Evolutionary conservation across 208 protist genomes (phyloP), one percentile per base, ranked within the genome.

Genomic region (Leishmania turanica): DNA sequence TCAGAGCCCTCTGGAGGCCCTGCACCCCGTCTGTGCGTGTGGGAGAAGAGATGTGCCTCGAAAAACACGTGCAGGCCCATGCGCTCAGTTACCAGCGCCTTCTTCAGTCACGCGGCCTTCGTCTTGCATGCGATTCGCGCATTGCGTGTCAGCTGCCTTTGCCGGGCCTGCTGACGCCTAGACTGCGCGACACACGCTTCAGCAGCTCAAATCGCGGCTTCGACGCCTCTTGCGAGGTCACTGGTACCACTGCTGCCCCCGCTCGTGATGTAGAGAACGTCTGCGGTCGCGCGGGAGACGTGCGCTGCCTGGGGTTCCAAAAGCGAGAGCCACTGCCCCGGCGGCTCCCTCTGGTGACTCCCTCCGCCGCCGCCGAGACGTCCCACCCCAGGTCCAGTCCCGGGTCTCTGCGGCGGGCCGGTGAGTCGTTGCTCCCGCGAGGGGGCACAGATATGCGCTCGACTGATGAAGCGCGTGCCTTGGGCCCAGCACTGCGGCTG

Each of bases 201-300:
- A 85, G 71, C 49, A 65, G 53, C 3, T 56, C 69, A 68, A 81
- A 81, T 31, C 81, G 81, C 31, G 76, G 71, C 77, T 71, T 81
- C 37, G 81, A 78, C 24, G 47, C 78, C 72, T 78, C 81, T 42
- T 80, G 70, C 6, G 69, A 58, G 24, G 40, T 45, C 42, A 70
- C 2, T 47, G 75, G 5, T n/a, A 4, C 42, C 45, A 27, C 42
- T 49, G 45, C 1, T 40, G 40, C 45, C 47, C 15, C 54, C 3
- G 37, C 45, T 15, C 19, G 15, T 24, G 75, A 11, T 13, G 37
- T 53, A 34, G 17, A n/a, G 21, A 34, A 49, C 49, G 37, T 42
- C 24, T 53, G 68, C 2, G 42, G 21, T 31, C 42, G 68, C 27
- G 68, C 68, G 15, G 68, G 9, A 1, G 40, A 17, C 7, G 68